Evolutionary conservation across 495 filamentous ascomycete genomes (phyloP).

Genomic region (Hypoxylon cercidicola): DNA sequence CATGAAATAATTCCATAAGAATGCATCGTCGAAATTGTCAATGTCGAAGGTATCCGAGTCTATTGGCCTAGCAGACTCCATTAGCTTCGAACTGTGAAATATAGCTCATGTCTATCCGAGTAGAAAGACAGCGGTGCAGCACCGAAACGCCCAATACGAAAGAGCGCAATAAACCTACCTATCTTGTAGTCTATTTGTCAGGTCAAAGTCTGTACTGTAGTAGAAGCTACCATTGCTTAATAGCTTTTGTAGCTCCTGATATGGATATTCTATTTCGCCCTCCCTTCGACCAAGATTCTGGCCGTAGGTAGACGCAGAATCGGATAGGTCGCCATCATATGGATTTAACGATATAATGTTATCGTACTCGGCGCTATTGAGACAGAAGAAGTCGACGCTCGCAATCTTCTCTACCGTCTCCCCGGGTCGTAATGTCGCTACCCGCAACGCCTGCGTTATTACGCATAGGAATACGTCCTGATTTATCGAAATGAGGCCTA

Average conservation of each 20-base stretch:
- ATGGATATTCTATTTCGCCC: slow-evolving; percentile 81
- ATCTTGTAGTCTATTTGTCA: slow-evolving; percentile 93
- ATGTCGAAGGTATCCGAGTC: slow-evolving; percentile 75
- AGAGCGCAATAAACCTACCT: slow-evolving; percentile 68
- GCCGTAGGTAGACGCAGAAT: slow-evolving; percentile 63
- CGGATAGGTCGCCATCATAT: slow-evolving; percentile 58
- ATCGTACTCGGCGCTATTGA: slow-evolving; percentile 87
- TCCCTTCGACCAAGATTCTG: slow-evolving; percentile 72
- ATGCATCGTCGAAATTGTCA: slow-evolving; percentile 85
- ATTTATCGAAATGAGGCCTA: slow-evolving; percentile 87
- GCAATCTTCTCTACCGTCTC: slow-evolving; percentile 90
- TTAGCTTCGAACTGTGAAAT: slow-evolving; percentile 26
- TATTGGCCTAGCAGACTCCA: slow-evolving; percentile 52
- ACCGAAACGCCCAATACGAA: neutral
- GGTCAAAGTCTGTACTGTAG: slow-evolving; percentile 95
- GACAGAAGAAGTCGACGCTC: slow-evolving; percentile 90
- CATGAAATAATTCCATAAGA: slow-evolving; percentile 99
- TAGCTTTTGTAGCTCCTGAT: slow-evolving; percentile 87
- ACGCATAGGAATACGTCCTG: slow-evolving; percentile 92
- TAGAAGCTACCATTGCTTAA: slow-evolving; percentile 96
- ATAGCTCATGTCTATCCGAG: slow-evolving; percentile 1
- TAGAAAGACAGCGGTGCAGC: slow-evolving; percentile 1
- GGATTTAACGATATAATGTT: slow-evolving; percentile 69
- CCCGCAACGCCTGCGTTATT: slow-evolving; percentile 78
- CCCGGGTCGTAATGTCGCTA: slow-evolving; percentile 83